These are phyloP conservation scores for Termitomyces sp. DNA, from an alignment of 768 basidiomycete genomes.

Conservation along the genomic window DNA sequence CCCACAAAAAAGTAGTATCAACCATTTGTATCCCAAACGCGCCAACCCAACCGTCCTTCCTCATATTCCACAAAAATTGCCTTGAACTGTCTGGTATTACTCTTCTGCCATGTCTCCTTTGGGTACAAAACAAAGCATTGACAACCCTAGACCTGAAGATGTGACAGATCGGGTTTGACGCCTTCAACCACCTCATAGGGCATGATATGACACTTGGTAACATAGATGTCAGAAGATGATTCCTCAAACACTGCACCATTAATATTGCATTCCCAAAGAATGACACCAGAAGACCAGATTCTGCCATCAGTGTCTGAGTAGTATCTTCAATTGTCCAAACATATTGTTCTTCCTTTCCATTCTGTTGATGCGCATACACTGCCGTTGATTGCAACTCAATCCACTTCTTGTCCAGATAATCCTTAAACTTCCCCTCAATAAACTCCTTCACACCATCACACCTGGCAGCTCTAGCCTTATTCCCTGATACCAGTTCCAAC, in stretches of 20 bases:
- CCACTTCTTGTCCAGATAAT: too few species aligned
- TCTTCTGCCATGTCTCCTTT: conserved; percentile 16
- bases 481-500: too few species aligned
- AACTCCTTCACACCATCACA: too few species aligned
- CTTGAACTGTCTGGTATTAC: conserved; percentile 9
- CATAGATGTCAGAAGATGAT: conserved; percentile 20
- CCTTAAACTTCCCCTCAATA: too few species aligned
- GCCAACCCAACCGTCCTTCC: background rate
- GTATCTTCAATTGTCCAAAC: conserved; percentile 24
- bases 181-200: conserved; percentile 17
- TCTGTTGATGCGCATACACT: conserved; percentile 29
- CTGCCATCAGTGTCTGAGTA: conserved; percentile 20
- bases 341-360: conserved; percentile 27
- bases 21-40: background rate
- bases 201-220: conserved; percentile 13
- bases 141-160: conserved; percentile 27
- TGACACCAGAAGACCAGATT: conserved; percentile 16
- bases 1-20: background rate
- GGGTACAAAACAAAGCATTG: conserved; percentile 20
- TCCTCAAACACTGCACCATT: conserved; percentile 18
- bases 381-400: conserved; percentile 13
- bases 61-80: conserved; percentile 21
- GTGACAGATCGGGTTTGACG: conserved; percentile 23
- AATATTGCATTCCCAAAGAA: conserved; percentile 23
- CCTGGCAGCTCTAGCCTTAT: too few species aligned